These are phyloP conservation scores for Cordyceps pruinosa DNA, from an alignment of 2,329 filamentous ascomycete species.

Conservation along the genomic window DNA sequence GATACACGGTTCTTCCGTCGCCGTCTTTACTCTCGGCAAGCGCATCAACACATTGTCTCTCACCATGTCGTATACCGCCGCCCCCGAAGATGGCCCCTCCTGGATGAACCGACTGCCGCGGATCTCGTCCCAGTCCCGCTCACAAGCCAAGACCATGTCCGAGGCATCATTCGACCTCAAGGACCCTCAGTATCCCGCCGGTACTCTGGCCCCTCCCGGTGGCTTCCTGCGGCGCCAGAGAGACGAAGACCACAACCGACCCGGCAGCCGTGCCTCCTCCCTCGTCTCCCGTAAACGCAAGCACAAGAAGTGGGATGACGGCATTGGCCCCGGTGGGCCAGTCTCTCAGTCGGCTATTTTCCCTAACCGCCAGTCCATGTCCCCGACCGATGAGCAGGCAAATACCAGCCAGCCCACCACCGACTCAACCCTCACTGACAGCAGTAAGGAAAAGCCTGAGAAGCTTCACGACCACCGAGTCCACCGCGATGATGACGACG, in stretches of 20 bases:
- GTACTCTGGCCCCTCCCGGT: constrained; percentile 64
- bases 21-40: constrained; percentile 95
- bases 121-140: constrained; percentile 61
- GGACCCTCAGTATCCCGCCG: constrained; percentile 55
- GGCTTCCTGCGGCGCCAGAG: constrained; percentile 77
- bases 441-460: constrained; percentile 22
- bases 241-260: constrained; percentile 57
- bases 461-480: constrained; percentile 12
- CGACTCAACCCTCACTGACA: constrained; percentile 29
- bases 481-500: constrained; percentile 14
- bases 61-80: constrained; percentile 92
- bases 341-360: constrained; percentile 85
- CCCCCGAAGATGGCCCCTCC: constrained; percentile 76
- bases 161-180: constrained; percentile 63
- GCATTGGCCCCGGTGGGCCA: constrained; percentile 75
- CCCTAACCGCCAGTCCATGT: constrained; percentile 44
- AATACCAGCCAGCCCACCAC: constrained; percentile 26
- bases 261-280: constrained; percentile 53
- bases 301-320: constrained; percentile 61
- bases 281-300: constrained; percentile 55
- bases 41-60: constrained; percentile 94
- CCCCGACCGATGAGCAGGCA: constrained; percentile 19
- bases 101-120: constrained; percentile 93
- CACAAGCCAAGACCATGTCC: constrained; percentile 78
- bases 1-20: constrained; percentile 95